phyloP scores from a whole-genome alignment of 352 stramenopile genomes.

The Phytophthora meadii region DNA sequence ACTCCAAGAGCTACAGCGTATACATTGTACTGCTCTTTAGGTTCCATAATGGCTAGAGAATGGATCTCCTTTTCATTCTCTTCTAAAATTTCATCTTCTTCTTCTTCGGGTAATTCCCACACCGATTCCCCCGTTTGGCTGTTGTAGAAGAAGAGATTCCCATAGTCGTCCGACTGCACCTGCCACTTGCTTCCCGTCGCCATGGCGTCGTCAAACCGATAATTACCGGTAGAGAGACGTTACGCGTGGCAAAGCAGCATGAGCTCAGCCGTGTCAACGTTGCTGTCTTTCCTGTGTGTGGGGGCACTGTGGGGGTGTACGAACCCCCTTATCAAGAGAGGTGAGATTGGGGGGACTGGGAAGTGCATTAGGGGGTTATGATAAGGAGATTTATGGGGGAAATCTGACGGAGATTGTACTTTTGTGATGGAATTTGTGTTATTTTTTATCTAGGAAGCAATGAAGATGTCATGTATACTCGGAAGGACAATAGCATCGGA shows the following conservation, averaged over 20 bases:
- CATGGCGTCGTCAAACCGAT: constrained; percentile 16
- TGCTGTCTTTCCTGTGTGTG: constrained; percentile 85
- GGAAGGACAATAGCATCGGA: constrained; percentile 61
- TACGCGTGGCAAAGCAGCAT: constrained; percentile 32
- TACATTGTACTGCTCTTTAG: constrained; percentile 32
- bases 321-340: constrained; percentile 86
- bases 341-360: constrained; percentile 22
- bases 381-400: neutral
- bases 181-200: constrained; percentile 50
- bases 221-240: constrained; percentile 22
- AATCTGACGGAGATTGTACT: neutral
- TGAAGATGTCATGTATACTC: constrained; percentile 56
- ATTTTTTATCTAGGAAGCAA: constrained; percentile 50
- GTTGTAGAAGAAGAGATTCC: constrained; percentile 85
- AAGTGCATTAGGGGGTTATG: neutral
- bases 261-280: constrained; percentile 40
- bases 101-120: constrained; percentile 70
- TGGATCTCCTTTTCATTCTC: neutral
- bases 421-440: neutral
- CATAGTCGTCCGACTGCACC: constrained; percentile 66
- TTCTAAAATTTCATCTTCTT: constrained; percentile 7
- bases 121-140: constrained; percentile 64
- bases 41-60: neutral
- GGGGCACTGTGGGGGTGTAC: constrained; percentile 89
- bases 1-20: constrained; percentile 58